phyloP scores from a whole-genome alignment of 2,329 filamentous ascomycete genomes.

The Endocalyx cinctus region DNA sequence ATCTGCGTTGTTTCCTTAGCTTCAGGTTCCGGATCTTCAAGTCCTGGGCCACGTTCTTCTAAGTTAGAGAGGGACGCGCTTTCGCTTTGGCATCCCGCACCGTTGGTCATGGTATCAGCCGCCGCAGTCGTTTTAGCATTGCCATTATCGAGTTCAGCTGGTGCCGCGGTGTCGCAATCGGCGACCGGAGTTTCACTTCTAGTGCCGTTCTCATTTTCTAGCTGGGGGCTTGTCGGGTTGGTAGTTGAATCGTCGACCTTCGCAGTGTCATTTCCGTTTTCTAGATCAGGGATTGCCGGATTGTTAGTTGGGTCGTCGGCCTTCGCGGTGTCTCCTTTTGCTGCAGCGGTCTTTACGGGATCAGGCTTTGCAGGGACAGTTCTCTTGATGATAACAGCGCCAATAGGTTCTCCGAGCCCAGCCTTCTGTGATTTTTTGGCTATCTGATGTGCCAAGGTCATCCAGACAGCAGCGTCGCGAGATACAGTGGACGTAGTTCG shows the following conservation, averaged over 20 bases:
- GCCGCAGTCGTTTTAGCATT: slow-evolving; percentile 5
- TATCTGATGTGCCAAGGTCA: slow-evolving; percentile 61
- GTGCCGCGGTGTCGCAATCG: background rate
- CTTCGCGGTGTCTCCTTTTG: slow-evolving; percentile 16
- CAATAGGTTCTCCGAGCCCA: slow-evolving; percentile 64
- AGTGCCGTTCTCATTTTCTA: slow-evolving; percentile 4
- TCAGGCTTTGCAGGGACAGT: slow-evolving; percentile 23
- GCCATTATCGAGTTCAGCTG: slow-evolving; percentile 2
- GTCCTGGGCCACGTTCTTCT: slow-evolving; percentile 4
- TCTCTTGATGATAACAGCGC: slow-evolving; percentile 71
- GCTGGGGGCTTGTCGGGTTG: slow-evolving; percentile 8
- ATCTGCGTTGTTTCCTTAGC: slow-evolving; percentile 42
- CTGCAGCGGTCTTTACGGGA: slow-evolving; percentile 6
- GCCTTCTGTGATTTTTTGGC: slow-evolving; percentile 53
- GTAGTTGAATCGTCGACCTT: slow-evolving; percentile 11
- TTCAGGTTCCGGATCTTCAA: slow-evolving; percentile 22
- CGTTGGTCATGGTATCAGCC: slow-evolving; percentile 1
- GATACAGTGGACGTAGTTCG: slow-evolving; percentile 66
- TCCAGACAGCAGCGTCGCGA: slow-evolving; percentile 59
- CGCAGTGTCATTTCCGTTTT: background rate
- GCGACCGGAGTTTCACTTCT: slow-evolving; percentile 4
- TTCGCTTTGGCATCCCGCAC: too few relatives aligned
- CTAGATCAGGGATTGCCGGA: background rate
- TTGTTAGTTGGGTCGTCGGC: too few relatives aligned
- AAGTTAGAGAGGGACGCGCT: slow-evolving; percentile 5